Base-by-base conservation (phyloP, 192 early-diverging fungal species). In the Coemansia erecta region DNA sequence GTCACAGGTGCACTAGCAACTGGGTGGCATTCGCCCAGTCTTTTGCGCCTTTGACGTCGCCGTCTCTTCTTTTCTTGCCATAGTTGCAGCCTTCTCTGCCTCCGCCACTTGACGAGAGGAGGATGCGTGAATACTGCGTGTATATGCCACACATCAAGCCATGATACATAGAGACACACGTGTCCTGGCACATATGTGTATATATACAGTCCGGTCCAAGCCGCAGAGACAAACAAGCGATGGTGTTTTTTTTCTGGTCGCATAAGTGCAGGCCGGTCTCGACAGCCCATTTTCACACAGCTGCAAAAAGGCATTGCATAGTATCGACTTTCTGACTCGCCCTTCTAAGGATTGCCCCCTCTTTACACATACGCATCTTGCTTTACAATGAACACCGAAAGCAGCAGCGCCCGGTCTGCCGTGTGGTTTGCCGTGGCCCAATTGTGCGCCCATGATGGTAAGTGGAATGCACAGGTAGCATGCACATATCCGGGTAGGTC, bases 391-490 rank as follows among this genome's bases (percentile, higher is more conserved):
- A 61, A 70, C 44, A 43, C 66, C 26, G 60, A 73, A 15, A 47
- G 60, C 23, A 54, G 17, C 40, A 68, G 64, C 56, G 59, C 73
- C 24, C 73, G 63, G 31, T 62, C 73, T 13, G 73, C 73, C 7
- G 40, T 76, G 33, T 76, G 73, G 73, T 48, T 66, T 49, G 59
- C 63, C 4, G 73, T 76, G 22, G 73, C 73, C 39, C 66, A 56
- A 43, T 63, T 68, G 37, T 76, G 73, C 59, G 46, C 35, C 26
- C 57, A 48, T 17, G 70, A 72, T n/a, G 70, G 70, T 72, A 66
- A 31, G 39, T 12, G 6, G 26, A 8, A 46, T 19, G 15, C 26
- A 41, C 28, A 40, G 31, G 6, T 8, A 26, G 24, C 8, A 17
- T 19, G 18, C 18, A 47, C 17, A 47, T 21, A 19, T 9, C n/a